Percentiles rank a stretch among this genome's conserved stretches.
Conservation (phyloP, 2,329 filamentous ascomycete genomes). For the Dendrostoma leiphaemia region DNA sequence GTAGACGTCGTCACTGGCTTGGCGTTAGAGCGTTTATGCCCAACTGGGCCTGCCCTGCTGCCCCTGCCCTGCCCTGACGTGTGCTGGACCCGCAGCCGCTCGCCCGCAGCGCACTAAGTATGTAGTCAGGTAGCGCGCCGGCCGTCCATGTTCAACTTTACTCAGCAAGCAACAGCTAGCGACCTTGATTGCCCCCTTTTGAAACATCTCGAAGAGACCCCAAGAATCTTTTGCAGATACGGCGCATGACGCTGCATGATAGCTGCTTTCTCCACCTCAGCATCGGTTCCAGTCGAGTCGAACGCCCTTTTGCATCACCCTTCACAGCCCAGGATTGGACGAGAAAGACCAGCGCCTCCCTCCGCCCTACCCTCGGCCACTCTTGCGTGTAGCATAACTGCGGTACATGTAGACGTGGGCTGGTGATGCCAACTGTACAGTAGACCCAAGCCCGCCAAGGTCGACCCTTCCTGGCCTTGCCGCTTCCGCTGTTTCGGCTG, state of each 20-base stretch:
- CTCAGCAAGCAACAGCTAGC: constrained; percentile 1
- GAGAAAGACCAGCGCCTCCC: neutral
- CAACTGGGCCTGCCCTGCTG: neutral
- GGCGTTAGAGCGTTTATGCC: neutral
- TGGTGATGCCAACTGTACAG: no score
- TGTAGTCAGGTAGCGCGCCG: no score
- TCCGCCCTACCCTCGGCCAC: neutral
- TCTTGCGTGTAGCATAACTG: no score
- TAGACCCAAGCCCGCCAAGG: constrained; percentile 3
- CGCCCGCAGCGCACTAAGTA: no score
- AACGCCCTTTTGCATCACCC: constrained; percentile 5
- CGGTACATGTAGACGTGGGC: no score
- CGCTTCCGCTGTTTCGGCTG: constrained; percentile 4
- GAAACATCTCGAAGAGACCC: neutral
- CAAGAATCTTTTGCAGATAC: constrained; percentile 5
- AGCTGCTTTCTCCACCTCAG: constrained; percentile 1
- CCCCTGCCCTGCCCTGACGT: neutral
- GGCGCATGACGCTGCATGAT: constrained; percentile 16
- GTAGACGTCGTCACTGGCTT: no score
- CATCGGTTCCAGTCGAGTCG: neutral
- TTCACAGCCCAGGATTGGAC: no score
- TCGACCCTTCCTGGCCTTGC: constrained; percentile 7
- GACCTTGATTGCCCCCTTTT: constrained; percentile 4
- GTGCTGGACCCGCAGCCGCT: no score
- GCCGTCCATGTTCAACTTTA: neutral